Evolutionary conservation across 2,329 filamentous ascomycete species (phyloP).

Genomic region (Fusarium globosum): DNA sequence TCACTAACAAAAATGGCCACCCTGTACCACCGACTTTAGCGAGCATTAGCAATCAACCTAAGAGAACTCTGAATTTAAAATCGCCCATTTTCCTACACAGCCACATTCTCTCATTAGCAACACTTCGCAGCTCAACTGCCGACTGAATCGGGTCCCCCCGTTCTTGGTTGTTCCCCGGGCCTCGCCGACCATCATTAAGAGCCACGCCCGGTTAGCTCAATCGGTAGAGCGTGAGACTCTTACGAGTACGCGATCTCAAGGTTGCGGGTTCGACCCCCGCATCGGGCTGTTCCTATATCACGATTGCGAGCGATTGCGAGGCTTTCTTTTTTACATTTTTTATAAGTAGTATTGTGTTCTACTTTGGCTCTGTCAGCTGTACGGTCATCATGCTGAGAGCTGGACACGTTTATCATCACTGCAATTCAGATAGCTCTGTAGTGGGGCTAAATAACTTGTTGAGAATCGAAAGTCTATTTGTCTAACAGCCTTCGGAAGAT

Average conservation of each 20-base stretch:
- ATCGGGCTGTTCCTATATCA: conserved; percentile 54
- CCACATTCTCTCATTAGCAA: background rate
- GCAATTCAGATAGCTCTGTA: too few species aligned
- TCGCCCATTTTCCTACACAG: background rate
- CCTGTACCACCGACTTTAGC: background rate
- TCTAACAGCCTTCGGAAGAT: background rate
- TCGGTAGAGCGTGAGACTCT: conserved; percentile 76
- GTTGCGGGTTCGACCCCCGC: conserved; percentile 66
- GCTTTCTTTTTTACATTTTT: background rate
- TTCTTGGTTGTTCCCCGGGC: background rate
- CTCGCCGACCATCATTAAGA: background rate
- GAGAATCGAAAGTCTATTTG: background rate
- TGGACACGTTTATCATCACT: rapidly evolving
- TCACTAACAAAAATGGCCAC: background rate
- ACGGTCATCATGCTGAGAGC: too few species aligned
- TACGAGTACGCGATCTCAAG: conserved; percentile 62
- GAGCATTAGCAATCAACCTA: background rate
- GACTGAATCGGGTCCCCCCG: rapidly evolving
- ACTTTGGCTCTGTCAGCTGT: background rate
- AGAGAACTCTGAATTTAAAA: too few species aligned
- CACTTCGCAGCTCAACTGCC: background rate
- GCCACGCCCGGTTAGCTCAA: conserved; percentile 52
- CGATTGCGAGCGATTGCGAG: background rate
- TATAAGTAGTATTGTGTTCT: background rate
- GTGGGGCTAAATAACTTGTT: rapidly evolving